phyloP scores from a whole-genome alignment of 1,284 basidiomycete species.

The Polyporus tsugae region DNA sequence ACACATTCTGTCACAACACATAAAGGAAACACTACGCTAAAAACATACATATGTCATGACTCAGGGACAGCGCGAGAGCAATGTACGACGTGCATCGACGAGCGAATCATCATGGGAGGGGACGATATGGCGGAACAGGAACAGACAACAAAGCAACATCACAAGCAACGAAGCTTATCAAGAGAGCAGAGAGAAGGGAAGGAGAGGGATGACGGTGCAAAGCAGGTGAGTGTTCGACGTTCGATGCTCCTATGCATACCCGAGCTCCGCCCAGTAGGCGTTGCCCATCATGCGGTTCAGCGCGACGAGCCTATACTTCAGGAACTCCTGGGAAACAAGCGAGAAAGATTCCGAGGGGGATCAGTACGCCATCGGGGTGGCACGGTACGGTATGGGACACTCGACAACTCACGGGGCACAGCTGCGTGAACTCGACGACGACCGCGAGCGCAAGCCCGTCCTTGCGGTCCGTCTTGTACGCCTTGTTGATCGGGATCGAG shows the following conservation, averaged over 20 bases:
- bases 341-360: neutral
- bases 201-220: neutral
- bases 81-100: constrained; percentile 6
- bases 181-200: neutral
- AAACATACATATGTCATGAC: neutral
- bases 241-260: neutral
- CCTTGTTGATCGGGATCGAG: constrained; percentile 2
- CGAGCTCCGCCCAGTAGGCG: constrained; percentile 6
- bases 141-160: neutral
- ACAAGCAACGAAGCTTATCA: neutral
- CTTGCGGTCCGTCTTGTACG: constrained; percentile 7
- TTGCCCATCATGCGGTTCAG: neutral
- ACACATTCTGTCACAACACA: neutral
- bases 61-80: neutral
- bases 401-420: neutral
- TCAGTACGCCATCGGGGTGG: neutral
- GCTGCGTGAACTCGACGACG: constrained; percentile 2
- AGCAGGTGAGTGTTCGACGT: neutral
- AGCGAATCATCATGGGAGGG: neutral
- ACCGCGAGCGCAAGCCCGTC: constrained; percentile 1
- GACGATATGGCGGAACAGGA: neutral
- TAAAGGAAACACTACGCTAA: neutral
- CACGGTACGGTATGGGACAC: neutral
- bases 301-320: constrained; percentile 8
- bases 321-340: neutral